Conservation (phyloP, 768 basidiomycete genomes). For the Leccinum aurantiacum region DNA sequence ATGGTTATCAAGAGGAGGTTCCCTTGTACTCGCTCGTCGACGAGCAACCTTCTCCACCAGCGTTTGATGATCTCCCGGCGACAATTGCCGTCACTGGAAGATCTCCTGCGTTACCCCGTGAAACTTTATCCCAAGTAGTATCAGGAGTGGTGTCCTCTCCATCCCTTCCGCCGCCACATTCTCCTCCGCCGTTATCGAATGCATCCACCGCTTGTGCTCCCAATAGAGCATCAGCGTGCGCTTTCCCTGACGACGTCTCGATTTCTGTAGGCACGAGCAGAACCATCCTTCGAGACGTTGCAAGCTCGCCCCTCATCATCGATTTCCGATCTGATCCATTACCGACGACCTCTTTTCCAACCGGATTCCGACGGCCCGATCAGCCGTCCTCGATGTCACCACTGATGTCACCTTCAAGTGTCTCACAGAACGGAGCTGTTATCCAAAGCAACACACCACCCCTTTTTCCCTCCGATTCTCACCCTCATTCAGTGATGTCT, state of each 20-base stretch:
- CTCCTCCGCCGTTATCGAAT: neutral
- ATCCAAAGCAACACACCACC: neutral
- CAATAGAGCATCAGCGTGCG: neutral
- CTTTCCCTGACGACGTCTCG: neutral
- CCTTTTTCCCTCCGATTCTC: neutral
- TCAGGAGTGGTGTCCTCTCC: neutral
- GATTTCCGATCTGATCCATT: neutral
- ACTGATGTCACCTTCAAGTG: neutral
- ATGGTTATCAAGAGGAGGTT: slow-evolving; percentile 16
- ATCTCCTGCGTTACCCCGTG: neutral
- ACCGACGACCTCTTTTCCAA: neutral
- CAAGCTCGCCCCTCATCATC: neutral
- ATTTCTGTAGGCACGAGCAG: neutral
- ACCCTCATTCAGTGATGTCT: neutral
- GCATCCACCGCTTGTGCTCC: neutral
- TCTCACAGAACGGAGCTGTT: neutral
- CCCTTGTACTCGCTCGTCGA: slow-evolving; percentile 27
- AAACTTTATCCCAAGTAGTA: neutral
- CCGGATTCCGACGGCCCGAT: neutral
- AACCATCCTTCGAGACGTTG: neutral
- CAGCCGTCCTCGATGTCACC: neutral
- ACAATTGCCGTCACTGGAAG: neutral
- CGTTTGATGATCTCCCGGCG: slow-evolving; percentile 16
- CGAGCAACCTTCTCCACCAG: slow-evolving; percentile 25
- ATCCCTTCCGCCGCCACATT: neutral